Conservation (phyloP, 1,139 yeast genomes). For the Suhomyces bokatorum region DNA sequence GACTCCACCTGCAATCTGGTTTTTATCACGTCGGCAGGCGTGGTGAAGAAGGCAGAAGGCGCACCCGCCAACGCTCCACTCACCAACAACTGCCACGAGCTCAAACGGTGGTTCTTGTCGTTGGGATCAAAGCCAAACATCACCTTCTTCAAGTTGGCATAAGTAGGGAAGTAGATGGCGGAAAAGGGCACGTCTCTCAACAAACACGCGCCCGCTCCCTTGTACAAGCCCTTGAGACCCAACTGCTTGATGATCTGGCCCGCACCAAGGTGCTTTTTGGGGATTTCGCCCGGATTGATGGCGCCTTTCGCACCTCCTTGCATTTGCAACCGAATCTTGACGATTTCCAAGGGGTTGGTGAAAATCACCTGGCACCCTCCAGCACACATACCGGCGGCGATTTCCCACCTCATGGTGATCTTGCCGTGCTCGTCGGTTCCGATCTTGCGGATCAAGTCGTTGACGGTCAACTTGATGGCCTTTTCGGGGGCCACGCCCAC, state of each 20-base stretch:
- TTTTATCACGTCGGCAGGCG: conserved; percentile 96
- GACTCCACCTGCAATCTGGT: conserved; percentile 91
- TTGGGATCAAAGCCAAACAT: conserved; percentile 82
- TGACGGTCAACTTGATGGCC: conserved; percentile 93
- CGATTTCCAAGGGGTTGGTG: conserved; percentile 95
- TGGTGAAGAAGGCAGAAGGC: conserved; percentile 95
- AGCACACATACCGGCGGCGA: conserved; percentile 87
- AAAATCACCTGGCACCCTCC: conserved; percentile 97
- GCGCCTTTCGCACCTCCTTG: conserved; percentile 68
- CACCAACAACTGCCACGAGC: conserved; percentile 77
- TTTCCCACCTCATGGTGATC: conserved; percentile 70
- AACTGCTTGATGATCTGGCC: conserved; percentile 72
- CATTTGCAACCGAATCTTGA: conserved; percentile 91
- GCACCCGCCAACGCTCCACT: conserved; percentile 98
- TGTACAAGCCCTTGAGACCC: conserved; percentile 84
- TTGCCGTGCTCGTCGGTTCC: conserved; percentile 62
- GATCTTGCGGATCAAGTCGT: conserved; percentile 79
- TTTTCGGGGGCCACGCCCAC: conserved; percentile 98
- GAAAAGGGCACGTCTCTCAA: conserved; percentile 96
- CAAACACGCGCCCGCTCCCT: conserved; percentile 90
- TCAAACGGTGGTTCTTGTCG: conserved; percentile 50
- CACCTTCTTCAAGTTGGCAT: conserved; percentile 85
- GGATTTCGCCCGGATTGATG: conserved; percentile 46
- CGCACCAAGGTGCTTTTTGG: conserved; percentile 56
- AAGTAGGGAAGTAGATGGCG: conserved; percentile 96